A percentile compares a stretch with the other conserved stretches of the same genome.
Evolutionary conservation across 192 early-diverging fungal genomes (phyloP).

Genomic region (Coemansia sp.): DNA sequence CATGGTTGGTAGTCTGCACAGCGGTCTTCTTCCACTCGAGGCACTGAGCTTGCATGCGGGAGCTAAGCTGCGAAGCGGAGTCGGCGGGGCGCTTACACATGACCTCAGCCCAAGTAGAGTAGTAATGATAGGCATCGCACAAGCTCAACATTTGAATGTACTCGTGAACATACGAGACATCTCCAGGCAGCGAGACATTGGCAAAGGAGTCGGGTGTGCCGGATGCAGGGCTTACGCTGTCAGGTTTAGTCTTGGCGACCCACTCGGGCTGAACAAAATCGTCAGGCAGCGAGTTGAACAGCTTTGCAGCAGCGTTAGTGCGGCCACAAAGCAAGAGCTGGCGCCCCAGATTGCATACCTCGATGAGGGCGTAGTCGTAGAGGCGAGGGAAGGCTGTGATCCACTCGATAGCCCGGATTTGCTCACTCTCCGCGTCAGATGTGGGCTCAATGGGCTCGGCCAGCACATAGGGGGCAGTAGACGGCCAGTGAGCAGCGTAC

Average conservation of each 20-base stretch:
- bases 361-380: conserved; percentile 51
- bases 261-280: conserved; percentile 54
- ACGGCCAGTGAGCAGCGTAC: not conserved
- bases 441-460: conserved; percentile 36
- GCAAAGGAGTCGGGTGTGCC: not conserved
- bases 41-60: conserved; percentile 31
- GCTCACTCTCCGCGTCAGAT: conserved; percentile 27
- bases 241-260: conserved; percentile 17
- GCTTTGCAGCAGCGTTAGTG: conserved; percentile 47
- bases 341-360: conserved; percentile 57
- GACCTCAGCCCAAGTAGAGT: conserved; percentile 46
- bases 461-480: conserved; percentile 1
- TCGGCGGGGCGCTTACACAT: conserved; percentile 38
- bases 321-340: conserved; percentile 59
- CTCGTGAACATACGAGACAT: conserved; percentile 36
- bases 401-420: conserved; percentile 66
- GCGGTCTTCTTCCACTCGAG: conserved; percentile 44
- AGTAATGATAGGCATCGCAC: conserved; percentile 49
- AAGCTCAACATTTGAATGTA: conserved; percentile 54
- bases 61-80: not conserved
- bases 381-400: conserved; percentile 53
- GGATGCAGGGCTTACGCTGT: not conserved
- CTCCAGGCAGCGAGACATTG: not conserved
- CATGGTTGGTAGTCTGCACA: conserved; percentile 20
- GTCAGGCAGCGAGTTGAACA: conserved; percentile 55